Evolutionary conservation across 345 rosid genomes (phyloP).

Genomic region (Acer saccharum): DNA sequence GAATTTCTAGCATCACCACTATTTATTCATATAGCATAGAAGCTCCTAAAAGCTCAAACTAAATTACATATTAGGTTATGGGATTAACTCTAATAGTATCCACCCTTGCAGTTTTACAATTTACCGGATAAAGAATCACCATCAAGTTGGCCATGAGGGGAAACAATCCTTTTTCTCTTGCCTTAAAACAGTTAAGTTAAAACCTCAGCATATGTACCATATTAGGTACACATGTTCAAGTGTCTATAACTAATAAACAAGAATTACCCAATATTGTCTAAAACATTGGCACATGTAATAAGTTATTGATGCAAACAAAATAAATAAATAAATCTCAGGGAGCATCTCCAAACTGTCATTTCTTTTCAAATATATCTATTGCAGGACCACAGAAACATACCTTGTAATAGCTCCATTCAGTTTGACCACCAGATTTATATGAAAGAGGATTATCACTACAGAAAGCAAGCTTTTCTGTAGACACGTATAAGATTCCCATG

Average conservation of each 20-base stretch:
- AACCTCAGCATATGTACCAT: not conserved
- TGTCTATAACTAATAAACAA: not conserved
- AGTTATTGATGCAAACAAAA: not conserved
- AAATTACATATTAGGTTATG: not conserved
- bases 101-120: not conserved
- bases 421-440: constrained; percentile 55
- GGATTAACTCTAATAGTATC: not conserved
- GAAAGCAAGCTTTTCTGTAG: constrained; percentile 70
- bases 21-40: not conserved
- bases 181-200: not conserved
- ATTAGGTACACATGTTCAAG: not conserved
- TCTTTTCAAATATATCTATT: constrained; percentile 15
- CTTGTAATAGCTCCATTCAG: constrained; percentile 85
- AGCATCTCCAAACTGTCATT: not conserved
- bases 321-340: not conserved
- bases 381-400: constrained; percentile 30
- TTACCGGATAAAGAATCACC: not conserved
- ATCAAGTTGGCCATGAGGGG: not conserved
- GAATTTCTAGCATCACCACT: not conserved
- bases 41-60: not conserved
- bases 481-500: constrained; percentile 72
- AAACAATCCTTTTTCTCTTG: not conserved
- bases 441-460: constrained; percentile 78
- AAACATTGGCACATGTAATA: not conserved
- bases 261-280: not conserved